Evolutionary conservation across 805 yeast species (phyloP), one percentile per base, ranked within the genome.

Genomic region (Kluyveromyces wickerhamii): DNA sequence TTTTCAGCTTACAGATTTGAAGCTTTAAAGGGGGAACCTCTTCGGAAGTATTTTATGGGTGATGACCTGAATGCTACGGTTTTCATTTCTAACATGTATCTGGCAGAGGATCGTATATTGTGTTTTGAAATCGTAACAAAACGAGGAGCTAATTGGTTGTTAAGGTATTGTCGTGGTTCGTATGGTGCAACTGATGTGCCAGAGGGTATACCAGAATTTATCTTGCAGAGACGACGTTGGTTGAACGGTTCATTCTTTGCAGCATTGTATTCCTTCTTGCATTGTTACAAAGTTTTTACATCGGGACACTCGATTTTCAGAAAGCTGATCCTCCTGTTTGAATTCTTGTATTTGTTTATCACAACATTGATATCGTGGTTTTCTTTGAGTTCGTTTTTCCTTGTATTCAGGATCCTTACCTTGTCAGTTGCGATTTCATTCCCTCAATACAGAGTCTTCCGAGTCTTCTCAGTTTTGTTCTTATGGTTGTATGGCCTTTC

Each of bases 101-200:
- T 89, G 37, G 98, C 98, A 5, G 97, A 89, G 62, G 98, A 92
- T 61, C 74, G 97, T 60, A 86, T 89, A 36, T 65, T 89, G 47
- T 92, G 97, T 69, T 89, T 85, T 64, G 97, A 89, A 60, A 68
- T 89, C 34, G 94, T 89, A n/a, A 92, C 96, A 2, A 89, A 89
- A 52, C 67, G 66, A 39, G 60, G 72, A 30, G 70, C 77, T 42
- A 69, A 76, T 41, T 89, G 95, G 84, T 63, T 83, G 14, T 70
- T 92, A 47, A 75, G 79, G 48, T 89, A 87, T 51, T 95, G 89
- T 48, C 82, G 82, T 52, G 72, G 79, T 37, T 95, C 96, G 4
- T 74, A 74, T 43, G 97, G 96, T 1, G 87, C 84, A 45, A 92
- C 97, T 3, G 97, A 92, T 70, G 97, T 88, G 29, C 97, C 97